Conservation (phyloP, 2,329 filamentous ascomycete species). For the Xylaria digitata region DNA sequence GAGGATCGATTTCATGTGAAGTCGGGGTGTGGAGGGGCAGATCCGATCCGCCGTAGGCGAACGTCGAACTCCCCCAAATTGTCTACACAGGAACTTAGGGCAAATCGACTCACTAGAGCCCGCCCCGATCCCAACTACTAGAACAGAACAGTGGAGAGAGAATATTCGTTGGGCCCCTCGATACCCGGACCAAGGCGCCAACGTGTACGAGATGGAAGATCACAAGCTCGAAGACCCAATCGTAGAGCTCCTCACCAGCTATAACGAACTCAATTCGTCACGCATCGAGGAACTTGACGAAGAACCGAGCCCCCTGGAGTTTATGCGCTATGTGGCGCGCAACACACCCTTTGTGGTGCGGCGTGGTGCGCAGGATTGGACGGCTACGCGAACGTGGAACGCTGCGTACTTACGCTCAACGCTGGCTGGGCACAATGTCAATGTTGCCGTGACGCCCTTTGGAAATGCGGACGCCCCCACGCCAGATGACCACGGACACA, state of each 20-base stretch:
- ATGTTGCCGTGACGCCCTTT: constrained; percentile 80
- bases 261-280: constrained; percentile 76
- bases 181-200: background rate
- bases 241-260: constrained; percentile 71
- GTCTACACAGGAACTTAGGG: constrained; percentile 9
- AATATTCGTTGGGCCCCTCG: constrained; percentile 2
- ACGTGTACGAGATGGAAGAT: constrained; percentile 28
- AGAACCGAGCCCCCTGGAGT: constrained; percentile 79
- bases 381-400: constrained; percentile 72
- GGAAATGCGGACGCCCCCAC: constrained; percentile 71
- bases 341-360: constrained; percentile 82
- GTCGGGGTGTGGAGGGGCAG: constrained; percentile 12
- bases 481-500: constrained; percentile 46
- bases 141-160: constrained; percentile 23
- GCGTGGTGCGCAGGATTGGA: constrained; percentile 71
- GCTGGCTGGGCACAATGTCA: constrained; percentile 69
- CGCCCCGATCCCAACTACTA: constrained; percentile 4
- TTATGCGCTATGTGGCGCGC: constrained; percentile 79
- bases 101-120: constrained; percentile 28
- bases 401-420: constrained; percentile 66
- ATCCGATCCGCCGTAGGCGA: constrained; percentile 26
- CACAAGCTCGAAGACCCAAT: constrained; percentile 54
- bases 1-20: constrained; percentile 6
- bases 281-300: constrained; percentile 69
- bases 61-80: constrained; percentile 13